Base-by-base conservation (phyloP, 129 eudicot species). In the Ambrosia trifida region DNA sequence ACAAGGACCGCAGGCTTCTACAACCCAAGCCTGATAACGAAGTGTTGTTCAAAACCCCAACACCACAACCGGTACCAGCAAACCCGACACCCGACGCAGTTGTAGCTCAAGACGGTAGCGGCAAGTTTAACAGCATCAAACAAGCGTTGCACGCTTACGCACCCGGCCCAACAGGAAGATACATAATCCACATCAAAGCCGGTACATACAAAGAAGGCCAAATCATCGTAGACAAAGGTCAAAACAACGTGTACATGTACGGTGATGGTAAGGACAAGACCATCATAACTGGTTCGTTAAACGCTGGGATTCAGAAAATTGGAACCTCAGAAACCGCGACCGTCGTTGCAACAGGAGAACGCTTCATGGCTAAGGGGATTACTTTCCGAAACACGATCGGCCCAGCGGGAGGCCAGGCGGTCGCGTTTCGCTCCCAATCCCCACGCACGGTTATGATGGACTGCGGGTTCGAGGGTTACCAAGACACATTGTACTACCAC, bases 91-190 rank as follows among this genome's bases (percentile, higher is more conserved):
- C 97, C 0, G 78, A 83, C 8, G 95, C 84, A 0, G 77, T 87
- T 4, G 97, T 90, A 18, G 91, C 97, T 16, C 51, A 76, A 80
- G 95, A 87, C 35, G 94, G 94, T 7, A 87, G 94, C 13, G 95
- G 97, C 1, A 83, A 59, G 66, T 91, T 76, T 66, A 88, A 74
- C 58, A 78, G 89, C 60, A 84, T 91, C 30, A 64, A 64, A 36
- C 81, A 65, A 11, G 97, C 97, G 12, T 9, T 91, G 0, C 75
- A 70, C n/a, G 80, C 97, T 4, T 81, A 85, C 67, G 89, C 84
- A 4, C 71, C 70, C 10, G 66, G 63, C 13, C 69, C 49, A 4
- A 36, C 54, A 32, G 95, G 88, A 11, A 67, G 91, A 51, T 85
- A 32, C n/a, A 76, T 83, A 11, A 76, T 88, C 56, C 71, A 88